Base-by-base conservation (phyloP, 2,329 filamentous ascomycete genomes). In the Fusarium sp. region DNA sequence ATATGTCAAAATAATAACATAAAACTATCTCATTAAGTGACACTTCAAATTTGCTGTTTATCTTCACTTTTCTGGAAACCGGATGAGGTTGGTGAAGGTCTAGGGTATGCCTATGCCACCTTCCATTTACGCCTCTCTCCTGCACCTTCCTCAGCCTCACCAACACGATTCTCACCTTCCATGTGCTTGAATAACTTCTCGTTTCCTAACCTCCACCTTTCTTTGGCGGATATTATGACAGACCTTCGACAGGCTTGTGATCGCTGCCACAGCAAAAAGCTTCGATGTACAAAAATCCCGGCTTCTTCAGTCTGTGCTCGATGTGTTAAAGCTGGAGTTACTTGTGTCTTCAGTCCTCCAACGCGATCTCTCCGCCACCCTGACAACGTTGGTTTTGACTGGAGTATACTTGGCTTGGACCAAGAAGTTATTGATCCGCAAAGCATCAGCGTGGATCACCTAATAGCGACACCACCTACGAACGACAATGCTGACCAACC, bases 201-300 rank as follows among this genome's bases (percentile, higher is more conserved):
- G 13, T 34, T 12, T 41, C n/a, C 18, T 4, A 22, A 30, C 24
- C 20, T 55, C 24, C 2, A 10, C 7, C 4, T 10, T 16, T 6
- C 15, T 30, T 38, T 32, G 47, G 10, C 27, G 6, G 18, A 12
- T 34, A 27, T 15, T 34, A 77, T 75, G 66, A 38, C 71, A 47
- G 71, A 76, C 16, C 75, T 76, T 20, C 75, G 80, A 18, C 74
- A 78, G 30, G 80, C 81, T 16, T 84, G 81, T 63, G 81, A 83
- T 71, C 76, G 84, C 43, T 85, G 84, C 43, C 83, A 85, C 63
- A 77, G 78, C 20, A 84, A 86, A 41, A 85, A 85, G 71, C 76
- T 85, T 15, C 79, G 79, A 72, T 86, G 84, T 53, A 80, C 81
- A 8, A 83, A 83, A 56, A 76, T 78, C 29, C 62, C 77, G 0